Conservation (phyloP, 1,284 basidiomycete genomes). For the Xerocomus minutiporus region DNA sequence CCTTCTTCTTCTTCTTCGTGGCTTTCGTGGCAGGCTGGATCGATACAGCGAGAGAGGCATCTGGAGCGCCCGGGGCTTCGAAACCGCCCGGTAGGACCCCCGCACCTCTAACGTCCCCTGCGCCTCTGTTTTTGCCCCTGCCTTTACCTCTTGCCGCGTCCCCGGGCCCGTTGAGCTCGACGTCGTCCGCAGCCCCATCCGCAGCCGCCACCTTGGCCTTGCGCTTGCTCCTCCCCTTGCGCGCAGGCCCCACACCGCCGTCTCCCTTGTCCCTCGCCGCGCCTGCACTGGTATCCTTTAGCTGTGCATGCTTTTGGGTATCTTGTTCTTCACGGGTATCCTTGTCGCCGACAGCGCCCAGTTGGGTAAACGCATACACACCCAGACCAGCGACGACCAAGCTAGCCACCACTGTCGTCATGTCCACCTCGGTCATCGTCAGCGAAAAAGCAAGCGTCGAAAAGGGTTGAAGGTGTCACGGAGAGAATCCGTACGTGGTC, state of each 20-base stretch:
- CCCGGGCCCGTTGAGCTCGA: too few relatives aligned
- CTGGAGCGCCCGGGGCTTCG: neutral
- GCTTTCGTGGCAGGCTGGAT: too few relatives aligned
- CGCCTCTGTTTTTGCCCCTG: too few relatives aligned
- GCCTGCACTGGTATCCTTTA: neutral
- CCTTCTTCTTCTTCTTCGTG: too few relatives aligned
- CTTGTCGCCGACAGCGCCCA: neutral
- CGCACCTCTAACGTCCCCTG: too few relatives aligned
- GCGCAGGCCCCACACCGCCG: slow-evolving; percentile 13
- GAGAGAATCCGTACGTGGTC: too few relatives aligned
- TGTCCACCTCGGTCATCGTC: neutral
- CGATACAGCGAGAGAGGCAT: too few relatives aligned
- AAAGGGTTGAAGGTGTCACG: neutral
- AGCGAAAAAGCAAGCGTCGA: neutral
- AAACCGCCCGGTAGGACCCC: neutral
- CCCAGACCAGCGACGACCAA: slow-evolving; percentile 19
- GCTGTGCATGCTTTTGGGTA: neutral
- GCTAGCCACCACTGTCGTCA: slow-evolving; percentile 13
- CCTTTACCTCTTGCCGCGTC: too few relatives aligned
- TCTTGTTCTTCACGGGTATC: neutral
- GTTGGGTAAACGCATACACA: slow-evolving; percentile 18
- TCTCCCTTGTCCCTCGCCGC: neutral
- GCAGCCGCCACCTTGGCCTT: slow-evolving; percentile 24
- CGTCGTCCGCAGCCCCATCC: neutral
- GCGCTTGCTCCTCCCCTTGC: neutral